A percentile compares a stretch with the other conserved stretches of the same genome.
Conservation (phyloP, 352 stramenopile genomes). For the Pythium pyrilobum region DNA sequence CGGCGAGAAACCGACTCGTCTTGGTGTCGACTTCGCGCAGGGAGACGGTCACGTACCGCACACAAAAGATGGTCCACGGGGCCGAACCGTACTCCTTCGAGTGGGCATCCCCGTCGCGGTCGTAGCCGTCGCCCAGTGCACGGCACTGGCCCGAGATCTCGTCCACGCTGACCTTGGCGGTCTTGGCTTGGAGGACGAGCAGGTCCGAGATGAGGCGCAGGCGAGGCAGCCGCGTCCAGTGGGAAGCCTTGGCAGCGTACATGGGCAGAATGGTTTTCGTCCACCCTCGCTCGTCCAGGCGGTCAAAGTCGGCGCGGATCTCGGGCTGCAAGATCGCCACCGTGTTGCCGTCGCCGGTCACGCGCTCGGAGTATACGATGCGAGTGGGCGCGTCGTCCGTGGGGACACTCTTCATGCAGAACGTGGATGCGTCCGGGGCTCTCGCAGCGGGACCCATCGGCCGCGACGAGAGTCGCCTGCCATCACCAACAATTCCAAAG, state of each 20-base stretch:
- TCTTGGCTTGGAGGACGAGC: slow-evolving; percentile 25
- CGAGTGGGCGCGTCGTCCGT: slow-evolving; percentile 28
- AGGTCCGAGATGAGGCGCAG: slow-evolving; percentile 33
- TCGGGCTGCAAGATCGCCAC: slow-evolving; percentile 31
- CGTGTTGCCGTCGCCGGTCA: neutral
- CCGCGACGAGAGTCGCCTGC: slow-evolving; percentile 8
- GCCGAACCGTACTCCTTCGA: slow-evolving; percentile 39
- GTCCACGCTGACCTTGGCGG: slow-evolving; percentile 22
- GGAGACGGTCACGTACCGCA: slow-evolving; percentile 22
- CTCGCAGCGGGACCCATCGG: neutral
- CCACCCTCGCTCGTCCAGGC: slow-evolving; percentile 27
- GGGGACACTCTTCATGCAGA: slow-evolving; percentile 28
- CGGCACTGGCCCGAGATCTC: slow-evolving; percentile 26
- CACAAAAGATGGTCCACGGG: slow-evolving; percentile 42
- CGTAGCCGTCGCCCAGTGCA: slow-evolving; percentile 20
- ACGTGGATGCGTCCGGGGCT: slow-evolving; percentile 11
- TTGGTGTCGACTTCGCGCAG: slow-evolving; percentile 24
- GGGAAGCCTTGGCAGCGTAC: slow-evolving; percentile 16
- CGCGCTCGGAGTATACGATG: slow-evolving; percentile 32
- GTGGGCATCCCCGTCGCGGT: slow-evolving; percentile 37
- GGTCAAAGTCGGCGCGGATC: slow-evolving; percentile 19
- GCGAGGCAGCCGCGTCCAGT: slow-evolving; percentile 25
- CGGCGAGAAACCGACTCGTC: slow-evolving; percentile 18
- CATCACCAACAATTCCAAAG: slow-evolving; percentile 17
- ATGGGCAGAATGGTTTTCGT: slow-evolving; percentile 13